Base-by-base conservation (phyloP, 1,284 basidiomycete genomes). In the Leccinum fallax region DNA sequence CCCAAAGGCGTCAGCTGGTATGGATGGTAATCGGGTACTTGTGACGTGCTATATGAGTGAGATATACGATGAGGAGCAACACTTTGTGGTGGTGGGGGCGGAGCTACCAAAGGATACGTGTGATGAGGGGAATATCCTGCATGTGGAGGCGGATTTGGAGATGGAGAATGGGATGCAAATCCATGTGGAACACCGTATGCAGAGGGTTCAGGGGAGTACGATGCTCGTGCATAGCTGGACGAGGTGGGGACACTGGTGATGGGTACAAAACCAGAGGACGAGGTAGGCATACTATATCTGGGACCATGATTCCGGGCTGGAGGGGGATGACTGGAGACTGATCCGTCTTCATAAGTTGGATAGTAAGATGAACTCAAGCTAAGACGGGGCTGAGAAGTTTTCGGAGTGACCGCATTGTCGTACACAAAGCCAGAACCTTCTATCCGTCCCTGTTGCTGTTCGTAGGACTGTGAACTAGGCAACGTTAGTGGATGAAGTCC, bases 181-280 rank as follows among this genome's bases (percentile, higher is more conserved):
- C 80, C 73, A 15, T 77, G 72, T 36, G 76, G 71, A 13, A 78
- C 77, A 7, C 71, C 70, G 69, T 85, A 83, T 34, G 79, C 75
- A 34, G 81, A 79, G 24, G 80, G 76, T 57, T 86, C 84, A 9
- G 83, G 79, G n/a, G 77, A 70, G 67, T 81, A 80, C 40, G 78
- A 73, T 66, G 52, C 67, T 43, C 65, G 48, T 49, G 66, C 59
- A 74, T 74, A 61, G 59, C 60, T 54, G 69, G 74, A 38, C 34
- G 70, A 61, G 57, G 62, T 73, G 66, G 63, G 74, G 61, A 63
- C 9, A 28, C 40, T 72, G 74, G 59, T 77, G 64, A 64, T 81
- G 53, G 85, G 82, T 62, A 84, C 76, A 67, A 90, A 92, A n/a
- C 89, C 89, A 16, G 90, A 89, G 0, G 88, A 85, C 16, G 85